Percentiles rank a stretch among this genome's conserved stretches.
Evolutionary conservation across 148 eudicot genomes (phyloP).

Genomic region (Dianthus caryophyllus): DNA sequence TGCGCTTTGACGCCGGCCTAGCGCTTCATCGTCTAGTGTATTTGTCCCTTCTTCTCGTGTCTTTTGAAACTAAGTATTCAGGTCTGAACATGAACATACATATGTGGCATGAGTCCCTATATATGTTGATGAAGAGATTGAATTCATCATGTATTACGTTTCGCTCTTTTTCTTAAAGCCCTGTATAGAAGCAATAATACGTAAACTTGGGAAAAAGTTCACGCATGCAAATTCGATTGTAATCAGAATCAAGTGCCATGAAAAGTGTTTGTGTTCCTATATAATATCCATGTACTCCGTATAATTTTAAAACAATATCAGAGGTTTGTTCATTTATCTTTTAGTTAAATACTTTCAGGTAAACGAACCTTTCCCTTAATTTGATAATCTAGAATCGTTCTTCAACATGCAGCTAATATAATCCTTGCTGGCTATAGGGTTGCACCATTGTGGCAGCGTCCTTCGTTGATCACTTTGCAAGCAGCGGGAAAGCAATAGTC

Average conservation of each 20-base stretch:
- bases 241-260: too few relatives aligned
- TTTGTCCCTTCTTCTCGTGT: too few relatives aligned
- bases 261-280: too few relatives aligned
- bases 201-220: neutral
- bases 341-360: neutral
- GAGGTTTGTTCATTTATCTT: neutral
- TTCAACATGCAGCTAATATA: conserved; percentile 9
- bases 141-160: neutral
- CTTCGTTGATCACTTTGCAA: conserved; percentile 40
- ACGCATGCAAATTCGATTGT: neutral
- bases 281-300: too few relatives aligned
- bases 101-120: too few relatives aligned
- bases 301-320: neutral
- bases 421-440: conserved; percentile 45
- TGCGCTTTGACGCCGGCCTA: too few relatives aligned
- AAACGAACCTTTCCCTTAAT: neutral
- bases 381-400: neutral
- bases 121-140: too few relatives aligned
- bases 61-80: too few relatives aligned
- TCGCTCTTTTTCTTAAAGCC: neutral
- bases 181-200: neutral
- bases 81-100: too few relatives aligned
- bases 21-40: too few relatives aligned
- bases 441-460: conserved; percentile 51
- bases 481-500: conserved; percentile 48